Percentiles rank a stretch among this genome's conserved stretches.
These are phyloP conservation scores for Russula brevipes DNA, from an alignment of 768 basidiomycete genomes.

Conservation along the genomic window DNA sequence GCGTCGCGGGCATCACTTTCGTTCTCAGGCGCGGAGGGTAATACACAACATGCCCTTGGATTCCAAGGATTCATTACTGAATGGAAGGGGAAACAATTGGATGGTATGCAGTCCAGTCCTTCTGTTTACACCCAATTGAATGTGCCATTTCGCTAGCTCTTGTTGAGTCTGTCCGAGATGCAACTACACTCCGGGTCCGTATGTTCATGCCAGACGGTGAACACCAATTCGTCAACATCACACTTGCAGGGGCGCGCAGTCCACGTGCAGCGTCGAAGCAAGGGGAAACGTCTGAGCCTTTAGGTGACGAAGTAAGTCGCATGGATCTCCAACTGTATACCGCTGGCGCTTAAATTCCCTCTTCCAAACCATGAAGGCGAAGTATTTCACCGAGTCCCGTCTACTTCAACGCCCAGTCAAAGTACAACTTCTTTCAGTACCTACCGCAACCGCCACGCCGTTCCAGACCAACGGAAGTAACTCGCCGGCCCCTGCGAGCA, in stretches of 20 bases:
- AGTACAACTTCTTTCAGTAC: slow-evolving; percentile 74
- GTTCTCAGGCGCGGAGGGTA: slow-evolving; percentile 58
- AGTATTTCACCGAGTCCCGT: slow-evolving; percentile 88
- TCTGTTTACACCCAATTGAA: slow-evolving; percentile 15
- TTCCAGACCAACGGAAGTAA: slow-evolving; percentile 59
- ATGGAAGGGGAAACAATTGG: slow-evolving; percentile 87
- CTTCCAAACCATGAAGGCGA: slow-evolving; percentile 50
- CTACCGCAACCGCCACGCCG: slow-evolving; percentile 71
- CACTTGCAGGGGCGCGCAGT: slow-evolving; percentile 76
- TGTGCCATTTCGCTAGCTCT: slow-evolving; percentile 48
- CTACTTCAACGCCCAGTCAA: slow-evolving; percentile 75
- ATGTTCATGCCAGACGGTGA: slow-evolving; percentile 82
- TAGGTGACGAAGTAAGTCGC: slow-evolving; percentile 77
- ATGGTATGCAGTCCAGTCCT: slow-evolving; percentile 48
- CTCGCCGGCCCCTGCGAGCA: slow-evolving; percentile 63
- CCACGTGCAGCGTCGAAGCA: slow-evolving; percentile 64
- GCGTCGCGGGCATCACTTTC: slow-evolving; percentile 12
- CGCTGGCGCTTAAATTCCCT: not conserved
- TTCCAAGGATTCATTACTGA: slow-evolving; percentile 84
- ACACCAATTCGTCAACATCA: slow-evolving; percentile 86
- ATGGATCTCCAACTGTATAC: not conserved
- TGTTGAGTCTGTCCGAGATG: slow-evolving; percentile 92
- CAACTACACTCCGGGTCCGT: slow-evolving; percentile 82
- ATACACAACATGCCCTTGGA: slow-evolving; percentile 87
- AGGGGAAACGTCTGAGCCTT: slow-evolving; percentile 75